These are phyloP conservation scores for Aspergillus egyptiacus DNA, from an alignment of 495 filamentous ascomycete genomes.

Conservation along the genomic window DNA sequence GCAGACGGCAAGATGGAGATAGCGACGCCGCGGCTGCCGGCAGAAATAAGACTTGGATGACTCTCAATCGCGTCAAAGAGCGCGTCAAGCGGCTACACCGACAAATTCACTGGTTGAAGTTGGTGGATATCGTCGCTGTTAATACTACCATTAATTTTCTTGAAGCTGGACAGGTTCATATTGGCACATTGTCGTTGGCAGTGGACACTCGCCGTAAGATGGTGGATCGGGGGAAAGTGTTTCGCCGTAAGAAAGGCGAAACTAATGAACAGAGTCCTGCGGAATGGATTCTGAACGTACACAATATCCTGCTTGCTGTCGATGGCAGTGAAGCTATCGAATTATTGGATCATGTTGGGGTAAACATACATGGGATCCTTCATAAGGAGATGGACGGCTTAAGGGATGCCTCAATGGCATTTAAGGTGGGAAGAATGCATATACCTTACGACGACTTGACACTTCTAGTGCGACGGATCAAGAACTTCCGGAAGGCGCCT, in stretches of 20 bases:
- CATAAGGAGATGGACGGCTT: slow-evolving; percentile 83
- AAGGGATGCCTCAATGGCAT: slow-evolving; percentile 78
- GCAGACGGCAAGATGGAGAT: slow-evolving; percentile 10
- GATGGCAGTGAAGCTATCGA: slow-evolving; percentile 83
- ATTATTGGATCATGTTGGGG: slow-evolving; percentile 75
- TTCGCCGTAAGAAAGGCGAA: slow-evolving; percentile 70
- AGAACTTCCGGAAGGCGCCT: slow-evolving; percentile 30
- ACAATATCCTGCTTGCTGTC: slow-evolving; percentile 80
- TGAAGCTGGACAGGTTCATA: slow-evolving; percentile 76
- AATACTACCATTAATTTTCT: slow-evolving; percentile 68
- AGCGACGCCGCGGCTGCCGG: slow-evolving; percentile 18
- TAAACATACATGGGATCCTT: slow-evolving; percentile 90
- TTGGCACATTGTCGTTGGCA: slow-evolving; percentile 76
- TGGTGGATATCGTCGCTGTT: slow-evolving; percentile 85
- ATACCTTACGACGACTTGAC: slow-evolving; percentile 83
- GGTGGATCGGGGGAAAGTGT: slow-evolving; percentile 84
- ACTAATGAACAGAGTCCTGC: slow-evolving; percentile 72
- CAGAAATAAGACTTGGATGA: slow-evolving; percentile 73
- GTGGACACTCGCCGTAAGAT: slow-evolving; percentile 89
- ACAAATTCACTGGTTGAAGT: slow-evolving; percentile 77
- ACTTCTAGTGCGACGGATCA: slow-evolving; percentile 50
- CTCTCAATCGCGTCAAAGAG: slow-evolving; percentile 70
- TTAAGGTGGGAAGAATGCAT: slow-evolving; percentile 86
- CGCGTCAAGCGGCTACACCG: slow-evolving; percentile 79
- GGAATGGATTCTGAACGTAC: slow-evolving; percentile 86